A percentile compares a stretch with the other conserved stretches of the same genome.
Conservation (phyloP, 2,329 filamentous ascomycete genomes). For the Parastagonospora nodorum region DNA sequence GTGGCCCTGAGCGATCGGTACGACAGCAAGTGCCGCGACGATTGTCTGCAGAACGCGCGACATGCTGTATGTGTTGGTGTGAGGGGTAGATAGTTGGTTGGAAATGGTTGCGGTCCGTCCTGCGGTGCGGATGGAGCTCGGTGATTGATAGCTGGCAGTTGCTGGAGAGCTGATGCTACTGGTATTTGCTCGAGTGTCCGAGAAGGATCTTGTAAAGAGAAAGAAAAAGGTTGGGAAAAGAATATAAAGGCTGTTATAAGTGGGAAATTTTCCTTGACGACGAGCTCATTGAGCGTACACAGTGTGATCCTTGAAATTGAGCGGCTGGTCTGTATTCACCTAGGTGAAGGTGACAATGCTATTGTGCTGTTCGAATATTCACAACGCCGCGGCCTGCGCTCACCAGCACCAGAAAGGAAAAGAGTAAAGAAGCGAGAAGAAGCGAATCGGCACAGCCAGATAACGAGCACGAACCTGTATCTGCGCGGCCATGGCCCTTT, state of each 20-base stretch:
- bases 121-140: conserved; percentile 8
- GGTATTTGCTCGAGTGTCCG: conserved; percentile 2
- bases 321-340: conserved; percentile 31
- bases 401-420: conserved; percentile 20
- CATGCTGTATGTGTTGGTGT: conserved; percentile 19
- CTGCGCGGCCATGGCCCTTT: conserved; percentile 32
- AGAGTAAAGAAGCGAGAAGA: conserved; percentile 21
- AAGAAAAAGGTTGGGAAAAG: conserved; percentile 5
- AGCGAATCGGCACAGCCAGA: conserved; percentile 15
- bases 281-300: conserved; percentile 9
- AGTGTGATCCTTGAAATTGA: conserved; percentile 10
- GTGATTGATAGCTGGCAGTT: background rate
- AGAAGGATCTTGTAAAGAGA: background rate
- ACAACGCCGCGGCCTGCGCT: conserved; percentile 18
- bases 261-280: conserved; percentile 18
- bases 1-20: conserved; percentile 55
- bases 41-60: conserved; percentile 17
- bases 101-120: conserved; percentile 3
- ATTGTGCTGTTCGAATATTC: conserved; percentile 33
- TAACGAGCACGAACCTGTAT: conserved; percentile 17
- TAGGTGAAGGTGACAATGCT: conserved; percentile 13
- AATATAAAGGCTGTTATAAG: conserved; percentile 7
- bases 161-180: conserved; percentile 3
- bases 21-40: conserved; percentile 24
- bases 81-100: conserved; percentile 6